phyloP scores from a whole-genome alignment of 768 basidiomycete species.

The Lanmaoa rubissima region DNA sequence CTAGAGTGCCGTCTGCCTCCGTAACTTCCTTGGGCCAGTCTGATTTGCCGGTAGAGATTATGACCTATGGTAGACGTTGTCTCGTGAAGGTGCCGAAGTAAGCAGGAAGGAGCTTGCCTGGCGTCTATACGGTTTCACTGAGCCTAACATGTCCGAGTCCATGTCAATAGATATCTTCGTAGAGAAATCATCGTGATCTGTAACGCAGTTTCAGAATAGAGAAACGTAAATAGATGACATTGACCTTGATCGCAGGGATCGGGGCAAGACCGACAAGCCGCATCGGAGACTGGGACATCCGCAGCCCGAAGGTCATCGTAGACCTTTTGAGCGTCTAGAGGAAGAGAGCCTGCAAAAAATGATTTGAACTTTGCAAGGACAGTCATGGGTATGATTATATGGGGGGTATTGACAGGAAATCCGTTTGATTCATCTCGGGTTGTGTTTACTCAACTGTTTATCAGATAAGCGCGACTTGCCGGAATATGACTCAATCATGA shows the following conservation, averaged over 20 bases:
- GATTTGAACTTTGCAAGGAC: slow-evolving; percentile 26
- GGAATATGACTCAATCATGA: neutral
- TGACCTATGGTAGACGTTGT: slow-evolving; percentile 46
- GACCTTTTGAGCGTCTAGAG: slow-evolving; percentile 39
- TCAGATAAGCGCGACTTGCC: neutral
- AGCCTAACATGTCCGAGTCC: slow-evolving; percentile 80
- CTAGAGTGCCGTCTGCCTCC: slow-evolving; percentile 66
- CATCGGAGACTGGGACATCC: slow-evolving; percentile 61
- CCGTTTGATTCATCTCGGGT: neutral
- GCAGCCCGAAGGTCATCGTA: slow-evolving; percentile 53
- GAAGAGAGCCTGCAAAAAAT: slow-evolving; percentile 15
- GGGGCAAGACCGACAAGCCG: slow-evolving; percentile 70
- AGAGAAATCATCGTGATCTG: slow-evolving; percentile 76
- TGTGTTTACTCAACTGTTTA: neutral
- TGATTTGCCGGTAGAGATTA: slow-evolving; percentile 86
- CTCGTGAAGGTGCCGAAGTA: neutral
- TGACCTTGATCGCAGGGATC: slow-evolving; percentile 75
- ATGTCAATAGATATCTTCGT: slow-evolving; percentile 73
- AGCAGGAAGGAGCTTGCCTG: slow-evolving; percentile 49
- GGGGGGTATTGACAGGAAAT: too few relatives aligned
- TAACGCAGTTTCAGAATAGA: slow-evolving; percentile 16
- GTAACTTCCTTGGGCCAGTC: slow-evolving; percentile 88
- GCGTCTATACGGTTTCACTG: slow-evolving; percentile 78
- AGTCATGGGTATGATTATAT: slow-evolving; percentile 16
- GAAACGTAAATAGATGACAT: slow-evolving; percentile 24